Conservation (phyloP, 345 rosid species). For the Crucihimalaya himalaica region DNA sequence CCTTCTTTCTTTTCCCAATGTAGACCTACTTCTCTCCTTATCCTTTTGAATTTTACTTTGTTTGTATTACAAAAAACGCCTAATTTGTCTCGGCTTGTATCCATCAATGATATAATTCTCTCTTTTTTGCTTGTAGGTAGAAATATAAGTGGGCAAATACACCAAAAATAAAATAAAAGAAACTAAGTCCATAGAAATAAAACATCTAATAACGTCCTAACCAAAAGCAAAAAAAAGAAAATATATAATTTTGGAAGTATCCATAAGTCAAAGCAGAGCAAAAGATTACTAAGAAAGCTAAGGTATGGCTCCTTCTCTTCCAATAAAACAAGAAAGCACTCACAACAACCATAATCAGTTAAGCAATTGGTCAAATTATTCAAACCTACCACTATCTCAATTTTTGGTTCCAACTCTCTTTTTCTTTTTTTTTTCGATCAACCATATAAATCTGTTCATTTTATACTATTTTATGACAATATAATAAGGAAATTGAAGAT, state of each 20-base stretch:
- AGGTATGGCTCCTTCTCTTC: neutral
- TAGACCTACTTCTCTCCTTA: neutral
- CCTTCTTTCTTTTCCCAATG: neutral
- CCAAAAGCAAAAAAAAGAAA: neutral
- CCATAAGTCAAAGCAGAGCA: slow-evolving; percentile 18
- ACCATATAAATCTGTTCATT: neutral
- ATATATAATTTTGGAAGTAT: slow-evolving; percentile 22
- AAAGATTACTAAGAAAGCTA: neutral
- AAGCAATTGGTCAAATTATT: slow-evolving; percentile 1
- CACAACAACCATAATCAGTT: slow-evolving; percentile 25
- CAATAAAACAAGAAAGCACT: slow-evolving; percentile 2
- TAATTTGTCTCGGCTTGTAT: neutral
- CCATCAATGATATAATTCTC: neutral
- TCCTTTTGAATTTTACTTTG: neutral
- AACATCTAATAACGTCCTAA: neutral
- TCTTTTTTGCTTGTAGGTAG: neutral
- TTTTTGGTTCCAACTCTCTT: neutral
- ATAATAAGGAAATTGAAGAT: neutral
- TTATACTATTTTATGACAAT: neutral
- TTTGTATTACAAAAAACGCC: neutral
- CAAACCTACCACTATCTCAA: neutral
- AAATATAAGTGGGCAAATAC: neutral
- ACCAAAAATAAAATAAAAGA: neutral
- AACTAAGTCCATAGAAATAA: neutral
- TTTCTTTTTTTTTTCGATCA: neutral